Percentiles rank a stretch among this genome's conserved stretches.
Evolutionary conservation across 176 grass and related monocot species (phyloP).

Genomic region (Lolium perenne): DNA sequence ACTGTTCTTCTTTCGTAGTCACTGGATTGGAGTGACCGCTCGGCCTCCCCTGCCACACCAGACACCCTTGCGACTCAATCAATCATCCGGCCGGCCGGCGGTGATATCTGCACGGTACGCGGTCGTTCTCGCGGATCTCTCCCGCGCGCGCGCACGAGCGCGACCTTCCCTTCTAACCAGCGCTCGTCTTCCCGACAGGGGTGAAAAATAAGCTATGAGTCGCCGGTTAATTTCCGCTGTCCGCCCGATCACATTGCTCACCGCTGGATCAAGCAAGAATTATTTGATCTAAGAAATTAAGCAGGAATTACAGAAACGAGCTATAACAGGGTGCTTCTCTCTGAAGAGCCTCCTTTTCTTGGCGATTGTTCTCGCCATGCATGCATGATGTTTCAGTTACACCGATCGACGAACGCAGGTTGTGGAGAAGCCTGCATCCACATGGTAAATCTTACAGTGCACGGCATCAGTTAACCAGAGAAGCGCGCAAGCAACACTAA

Average conservation of each 20-base stretch:
- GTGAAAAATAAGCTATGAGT: neutral
- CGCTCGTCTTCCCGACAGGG: neutral
- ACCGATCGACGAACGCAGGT: neutral
- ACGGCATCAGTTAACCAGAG: constrained; percentile 31
- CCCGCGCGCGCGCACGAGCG: neutral
- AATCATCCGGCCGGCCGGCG: constrained; percentile 9
- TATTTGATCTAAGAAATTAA: neutral
- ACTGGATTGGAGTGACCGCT: constrained; percentile 15
- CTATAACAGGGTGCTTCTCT: neutral
- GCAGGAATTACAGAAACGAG: neutral
- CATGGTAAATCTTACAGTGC: constrained; percentile 23
- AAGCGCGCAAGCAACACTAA: neutral
- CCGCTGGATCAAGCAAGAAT: constrained; percentile 1
- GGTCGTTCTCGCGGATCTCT: constrained; percentile 47
- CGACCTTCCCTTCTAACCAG: neutral
- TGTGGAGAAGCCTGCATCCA: constrained; percentile 4
- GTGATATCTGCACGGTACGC: constrained; percentile 36
- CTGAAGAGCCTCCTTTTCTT: neutral
- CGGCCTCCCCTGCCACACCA: constrained; percentile 40
- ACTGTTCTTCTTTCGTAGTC: constrained; percentile 8
- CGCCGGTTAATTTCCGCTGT: neutral
- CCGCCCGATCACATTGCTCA: constrained; percentile 5
- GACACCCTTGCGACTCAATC: constrained; percentile 47
- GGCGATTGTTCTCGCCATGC: neutral
- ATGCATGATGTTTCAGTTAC: constrained; percentile 26